Evolutionary conservation across 768 basidiomycete genomes (phyloP).

Genomic region (Mycena capillaripes): DNA sequence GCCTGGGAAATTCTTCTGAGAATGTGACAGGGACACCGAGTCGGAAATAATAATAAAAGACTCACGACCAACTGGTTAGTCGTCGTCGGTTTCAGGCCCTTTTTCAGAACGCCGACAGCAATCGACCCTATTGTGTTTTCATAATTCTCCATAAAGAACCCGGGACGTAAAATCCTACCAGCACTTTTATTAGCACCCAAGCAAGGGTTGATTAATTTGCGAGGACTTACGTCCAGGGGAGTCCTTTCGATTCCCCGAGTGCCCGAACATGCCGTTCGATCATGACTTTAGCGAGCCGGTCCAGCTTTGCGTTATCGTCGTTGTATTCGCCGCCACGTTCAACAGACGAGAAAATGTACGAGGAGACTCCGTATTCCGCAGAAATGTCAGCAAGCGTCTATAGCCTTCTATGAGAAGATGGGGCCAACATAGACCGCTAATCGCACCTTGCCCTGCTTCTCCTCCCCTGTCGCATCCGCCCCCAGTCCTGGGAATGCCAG

Average conservation of each 20-base stretch:
- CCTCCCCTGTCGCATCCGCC: conserved; percentile 53
- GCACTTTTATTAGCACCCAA: not conserved
- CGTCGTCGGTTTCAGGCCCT: conserved; percentile 49
- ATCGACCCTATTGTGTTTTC: conserved; percentile 52
- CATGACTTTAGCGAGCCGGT: conserved; percentile 50
- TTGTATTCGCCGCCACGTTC: conserved; percentile 53
- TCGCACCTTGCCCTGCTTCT: conserved; percentile 55
- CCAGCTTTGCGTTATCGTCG: conserved; percentile 25
- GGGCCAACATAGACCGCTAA: not conserved
- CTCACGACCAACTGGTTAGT: conserved; percentile 38
- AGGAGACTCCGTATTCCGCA: conserved; percentile 50
- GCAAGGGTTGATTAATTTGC: not conserved
- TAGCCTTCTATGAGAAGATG: too few species aligned
- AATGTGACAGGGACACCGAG: not conserved
- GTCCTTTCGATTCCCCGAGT: conserved; percentile 43
- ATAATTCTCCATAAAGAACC: conserved; percentile 62
- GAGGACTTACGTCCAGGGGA: conserved; percentile 56
- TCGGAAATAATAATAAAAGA: not conserved
- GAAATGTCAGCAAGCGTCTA: conserved; percentile 54
- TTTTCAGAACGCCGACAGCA: conserved; percentile 48
- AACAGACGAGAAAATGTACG: conserved; percentile 53
- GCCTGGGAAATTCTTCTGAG: conserved; percentile 37
- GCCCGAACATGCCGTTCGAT: conserved; percentile 53
- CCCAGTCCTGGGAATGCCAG: conserved; percentile 58
- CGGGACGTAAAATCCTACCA: conserved; percentile 54